phyloP scores from a whole-genome alignment of 495 filamentous ascomycete species.

The Chaetomium tenue region DNA sequence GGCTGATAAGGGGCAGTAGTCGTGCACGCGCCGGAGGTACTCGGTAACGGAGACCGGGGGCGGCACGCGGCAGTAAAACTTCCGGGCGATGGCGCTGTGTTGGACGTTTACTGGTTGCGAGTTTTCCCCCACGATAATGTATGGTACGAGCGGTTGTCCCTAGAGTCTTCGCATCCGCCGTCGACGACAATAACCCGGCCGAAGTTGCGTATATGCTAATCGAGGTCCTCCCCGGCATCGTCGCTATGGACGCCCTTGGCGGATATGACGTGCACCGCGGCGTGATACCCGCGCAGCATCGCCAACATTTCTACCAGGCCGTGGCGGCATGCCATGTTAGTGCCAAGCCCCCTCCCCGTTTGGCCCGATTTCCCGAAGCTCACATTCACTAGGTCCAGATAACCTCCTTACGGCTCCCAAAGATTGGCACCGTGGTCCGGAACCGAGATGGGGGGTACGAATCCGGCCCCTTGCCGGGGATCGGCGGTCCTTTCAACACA shows the following conservation, averaged over 20 bases:
- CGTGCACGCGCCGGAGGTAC: constrained; percentile 82
- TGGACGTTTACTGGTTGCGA: constrained; percentile 65
- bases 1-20: constrained; percentile 92
- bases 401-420: constrained; percentile 22
- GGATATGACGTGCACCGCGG: constrained; percentile 18
- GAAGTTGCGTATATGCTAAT: constrained; percentile 29
- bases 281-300: constrained; percentile 10
- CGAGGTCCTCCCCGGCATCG: constrained; percentile 27
- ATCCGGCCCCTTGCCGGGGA: constrained; percentile 25
- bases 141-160: constrained; percentile 41
- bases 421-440: constrained; percentile 1
- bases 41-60: constrained; percentile 79
- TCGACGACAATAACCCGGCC: constrained; percentile 12
- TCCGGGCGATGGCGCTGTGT: constrained; percentile 75
- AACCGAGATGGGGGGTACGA: constrained; percentile 21
- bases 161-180: constrained; percentile 22
- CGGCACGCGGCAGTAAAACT: constrained; percentile 85
- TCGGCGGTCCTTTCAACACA: constrained; percentile 32
- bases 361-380: background rate
- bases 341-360: background rate
- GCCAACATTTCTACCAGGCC: background rate
- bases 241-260: constrained; percentile 26
- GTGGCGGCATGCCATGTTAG: background rate
- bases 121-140: constrained; percentile 58
- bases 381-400: constrained; percentile 22